A percentile compares a stretch with the other conserved stretches of the same genome.
These are phyloP conservation scores for Coniochaeta sp. DNA, from an alignment of 2,329 filamentous ascomycete genomes.

Conservation along the genomic window DNA sequence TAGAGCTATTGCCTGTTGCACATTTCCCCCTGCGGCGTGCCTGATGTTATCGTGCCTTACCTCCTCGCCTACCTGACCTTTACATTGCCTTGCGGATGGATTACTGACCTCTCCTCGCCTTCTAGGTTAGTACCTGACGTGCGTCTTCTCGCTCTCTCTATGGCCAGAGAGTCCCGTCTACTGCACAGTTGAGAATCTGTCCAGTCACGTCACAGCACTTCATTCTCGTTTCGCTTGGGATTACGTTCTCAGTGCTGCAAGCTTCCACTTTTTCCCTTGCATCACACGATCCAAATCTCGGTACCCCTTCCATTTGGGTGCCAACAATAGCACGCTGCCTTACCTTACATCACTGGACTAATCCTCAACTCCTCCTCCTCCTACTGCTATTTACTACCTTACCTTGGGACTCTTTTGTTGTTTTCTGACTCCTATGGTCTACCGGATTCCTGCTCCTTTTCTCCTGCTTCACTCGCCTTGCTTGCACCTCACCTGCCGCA, in stretches of 20 bases:
- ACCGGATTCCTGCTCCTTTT: neutral
- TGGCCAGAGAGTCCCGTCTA: too few species aligned
- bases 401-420: neutral
- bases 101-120: neutral
- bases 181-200: neutral
- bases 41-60: neutral
- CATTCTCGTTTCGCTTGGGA: neutral
- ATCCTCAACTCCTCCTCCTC: neutral
- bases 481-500: neutral
- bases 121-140: neutral
- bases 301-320: slow-evolving; percentile 6
- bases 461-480: neutral
- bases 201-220: slow-evolving; percentile 3
- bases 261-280: slow-evolving; percentile 11
- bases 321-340: slow-evolving; percentile 7
- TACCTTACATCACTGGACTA: slow-evolving; percentile 1
- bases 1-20: neutral
- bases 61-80: neutral
- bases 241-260: neutral
- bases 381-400: too few species aligned
- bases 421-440: neutral
- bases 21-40: neutral
- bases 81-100: neutral
- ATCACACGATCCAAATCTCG: slow-evolving; percentile 15
- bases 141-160: neutral